Conservation (phyloP, 306 rosid species). For the Quercus agrifolia region DNA sequence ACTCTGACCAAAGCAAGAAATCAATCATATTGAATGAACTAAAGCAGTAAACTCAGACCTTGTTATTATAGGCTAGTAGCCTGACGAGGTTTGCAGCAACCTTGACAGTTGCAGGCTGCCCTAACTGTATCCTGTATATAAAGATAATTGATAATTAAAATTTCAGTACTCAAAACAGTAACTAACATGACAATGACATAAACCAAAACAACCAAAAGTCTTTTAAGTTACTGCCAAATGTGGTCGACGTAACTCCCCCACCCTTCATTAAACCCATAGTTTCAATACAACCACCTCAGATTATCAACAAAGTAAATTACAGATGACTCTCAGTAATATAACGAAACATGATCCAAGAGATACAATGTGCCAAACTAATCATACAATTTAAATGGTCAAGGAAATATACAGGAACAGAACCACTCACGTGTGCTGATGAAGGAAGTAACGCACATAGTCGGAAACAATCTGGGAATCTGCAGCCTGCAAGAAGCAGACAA, state of each 20-base stretch:
- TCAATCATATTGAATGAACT: background rate
- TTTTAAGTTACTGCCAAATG: background rate
- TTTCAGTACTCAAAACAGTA: background rate
- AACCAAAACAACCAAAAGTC: background rate
- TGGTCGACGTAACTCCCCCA: background rate
- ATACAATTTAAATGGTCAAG: background rate
- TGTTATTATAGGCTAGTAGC: constrained; percentile 81
- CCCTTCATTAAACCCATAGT: background rate
- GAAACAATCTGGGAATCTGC: constrained; percentile 95
- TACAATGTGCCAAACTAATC: constrained; percentile 1
- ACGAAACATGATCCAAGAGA: background rate
- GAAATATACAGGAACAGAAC: background rate
- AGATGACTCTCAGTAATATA: too few species aligned
- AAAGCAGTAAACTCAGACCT: constrained; percentile 48
- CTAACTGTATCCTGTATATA: constrained; percentile 77
- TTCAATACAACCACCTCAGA: background rate
- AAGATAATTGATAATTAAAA: constrained; percentile 7
- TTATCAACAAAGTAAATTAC: background rate
- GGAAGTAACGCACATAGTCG: constrained; percentile 89
- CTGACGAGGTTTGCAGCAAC: constrained; percentile 91
- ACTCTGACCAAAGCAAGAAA: background rate
- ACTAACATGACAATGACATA: background rate
- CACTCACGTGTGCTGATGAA: constrained; percentile 90
- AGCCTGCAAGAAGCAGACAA: constrained; percentile 52
- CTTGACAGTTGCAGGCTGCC: constrained; percentile 95